Evolutionary conservation across 805 yeast species (phyloP), one percentile per base, ranked within the genome.

Genomic region (Yarrowia sp.): DNA sequence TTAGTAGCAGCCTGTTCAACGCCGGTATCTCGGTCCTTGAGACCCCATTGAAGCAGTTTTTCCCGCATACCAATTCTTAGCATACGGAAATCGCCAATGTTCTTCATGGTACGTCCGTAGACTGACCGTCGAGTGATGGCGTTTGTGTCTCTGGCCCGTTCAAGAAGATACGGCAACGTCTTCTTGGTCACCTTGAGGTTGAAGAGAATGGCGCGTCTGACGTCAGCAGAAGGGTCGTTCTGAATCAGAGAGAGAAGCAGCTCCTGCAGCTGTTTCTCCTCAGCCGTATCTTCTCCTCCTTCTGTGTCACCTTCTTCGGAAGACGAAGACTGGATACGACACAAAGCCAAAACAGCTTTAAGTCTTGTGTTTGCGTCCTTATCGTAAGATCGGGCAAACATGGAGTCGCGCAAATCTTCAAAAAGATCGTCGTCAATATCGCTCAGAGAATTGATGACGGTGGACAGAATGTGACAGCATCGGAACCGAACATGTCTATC

Each of bases 221-320:
- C 97, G 67, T 95, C 98, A 0, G 97, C 86, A 70, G 88, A 87
- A 2, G 90, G 83, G 75, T 93, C 99, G 71, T 87, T 83, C 70
- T 85, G 87, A 69, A 90, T 7, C 85, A 84, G 66, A 79, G 79
- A 65, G 80, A 80, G 32, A 78, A 71, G 35, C 74, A 78, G 61
- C 33, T 54, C 61, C 61, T 54, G 61, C 4, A 54, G 46, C 77
- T 75, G 48, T 73, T 77, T 65, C 73, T 71, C 59, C 70, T 70
- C 17, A 49, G 67, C 16, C 69, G 72, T 68, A 10, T 21, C 33
- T 6, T 41, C 32, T 4, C 36, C 48, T 0, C 38, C 62, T 9
- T 70, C 74, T n/a, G n/a, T n/a, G n/a, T n/a, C n/a, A n/a, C n/a
- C n/a, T n/a, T n/a, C n/a, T n/a, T n/a, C n/a, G n/a, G n/a, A n/a